Evolutionary conservation across 148 eudicot genomes (phyloP).

Genomic region (Mesembryanthemum crystallinum): DNA sequence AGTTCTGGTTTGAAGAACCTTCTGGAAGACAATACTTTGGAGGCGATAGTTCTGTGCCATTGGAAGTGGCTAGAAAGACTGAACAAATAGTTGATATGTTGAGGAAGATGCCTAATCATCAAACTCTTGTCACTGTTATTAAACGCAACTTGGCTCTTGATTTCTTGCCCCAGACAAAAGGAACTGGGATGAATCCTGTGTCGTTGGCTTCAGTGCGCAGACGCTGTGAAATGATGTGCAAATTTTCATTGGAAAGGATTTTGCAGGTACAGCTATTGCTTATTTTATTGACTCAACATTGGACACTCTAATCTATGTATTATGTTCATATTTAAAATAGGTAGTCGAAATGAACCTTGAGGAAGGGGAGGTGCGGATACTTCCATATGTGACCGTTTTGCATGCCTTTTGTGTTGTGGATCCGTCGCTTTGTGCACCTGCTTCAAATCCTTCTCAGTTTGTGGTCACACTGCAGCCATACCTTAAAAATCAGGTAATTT

Average conservation of each 20-base stretch:
- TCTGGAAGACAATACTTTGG: constrained; percentile 56
- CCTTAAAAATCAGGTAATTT: constrained; percentile 81
- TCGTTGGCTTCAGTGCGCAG: constrained; percentile 78
- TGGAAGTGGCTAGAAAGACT: constrained; percentile 88
- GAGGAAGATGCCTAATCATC: constrained; percentile 78
- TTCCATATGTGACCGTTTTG: constrained; percentile 82
- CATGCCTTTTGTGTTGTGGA: constrained; percentile 94
- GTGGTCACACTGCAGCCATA: constrained; percentile 94
- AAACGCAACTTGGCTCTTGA: constrained; percentile 93
- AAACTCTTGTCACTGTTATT: constrained; percentile 73
- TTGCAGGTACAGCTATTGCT: constrained; percentile 58
- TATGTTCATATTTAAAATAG: constrained; percentile 31
- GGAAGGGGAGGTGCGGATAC: constrained; percentile 69
- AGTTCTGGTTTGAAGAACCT: constrained; percentile 99
- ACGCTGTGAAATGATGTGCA: constrained; percentile 98
- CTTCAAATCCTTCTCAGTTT: constrained; percentile 96
- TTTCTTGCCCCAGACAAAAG: constrained; percentile 91
- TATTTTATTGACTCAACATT: constrained; percentile 11
- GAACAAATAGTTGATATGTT: constrained; percentile 96
- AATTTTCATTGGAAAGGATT: constrained; percentile 81
- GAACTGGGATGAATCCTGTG: constrained; percentile 75
- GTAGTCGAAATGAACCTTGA: constrained; percentile 66
- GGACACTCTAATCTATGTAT: constrained; percentile 1
- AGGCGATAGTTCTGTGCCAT: constrained; percentile 86
- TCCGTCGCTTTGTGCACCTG: constrained; percentile 91